phyloP scores from a whole-genome alignment of 257 asterid genomes.

The Lantana camara region DNA sequence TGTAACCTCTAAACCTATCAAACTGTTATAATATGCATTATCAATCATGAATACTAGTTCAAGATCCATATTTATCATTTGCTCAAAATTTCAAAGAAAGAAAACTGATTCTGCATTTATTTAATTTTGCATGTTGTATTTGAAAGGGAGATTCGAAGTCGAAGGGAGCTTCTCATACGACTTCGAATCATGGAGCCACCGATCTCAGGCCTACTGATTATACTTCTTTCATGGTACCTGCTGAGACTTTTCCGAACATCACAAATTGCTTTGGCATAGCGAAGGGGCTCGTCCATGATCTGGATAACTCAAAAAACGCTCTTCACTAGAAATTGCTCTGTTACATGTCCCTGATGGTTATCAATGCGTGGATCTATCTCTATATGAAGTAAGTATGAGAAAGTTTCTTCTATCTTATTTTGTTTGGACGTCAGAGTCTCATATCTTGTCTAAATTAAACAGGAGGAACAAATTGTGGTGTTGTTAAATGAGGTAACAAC shows the following conservation, averaged over 20 bases:
- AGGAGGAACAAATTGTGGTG: conserved; percentile 84
- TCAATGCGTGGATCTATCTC: conserved; percentile 75
- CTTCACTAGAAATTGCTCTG: conserved; percentile 63
- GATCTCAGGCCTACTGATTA: conserved; percentile 59
- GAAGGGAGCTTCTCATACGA: conserved; percentile 57
- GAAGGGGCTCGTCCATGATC: conserved; percentile 60
- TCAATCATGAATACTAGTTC: neutral
- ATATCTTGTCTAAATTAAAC: conserved; percentile 39
- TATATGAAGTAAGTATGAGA: conserved; percentile 63
- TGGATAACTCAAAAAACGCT: conserved; percentile 44
- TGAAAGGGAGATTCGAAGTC: too few species aligned
- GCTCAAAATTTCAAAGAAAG: neutral
- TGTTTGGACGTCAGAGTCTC: conserved; percentile 32
- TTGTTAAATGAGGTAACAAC: conserved; percentile 58
- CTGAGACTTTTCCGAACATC: conserved; percentile 51
- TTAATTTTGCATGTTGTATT: conserved; percentile 9
- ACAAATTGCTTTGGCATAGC: conserved; percentile 77
- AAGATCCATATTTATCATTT: neutral
- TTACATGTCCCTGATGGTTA: conserved; percentile 79
- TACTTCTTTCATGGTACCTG: conserved; percentile 75
- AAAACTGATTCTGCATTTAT: conserved; percentile 9
- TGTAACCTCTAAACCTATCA: conserved; percentile 17
- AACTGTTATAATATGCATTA: conserved; percentile 7
- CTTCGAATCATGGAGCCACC: conserved; percentile 30
- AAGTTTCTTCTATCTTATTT: conserved; percentile 12